phyloP scores from a whole-genome alignment of 2,329 filamentous ascomycete genomes.

The Penicillium glabrum region DNA sequence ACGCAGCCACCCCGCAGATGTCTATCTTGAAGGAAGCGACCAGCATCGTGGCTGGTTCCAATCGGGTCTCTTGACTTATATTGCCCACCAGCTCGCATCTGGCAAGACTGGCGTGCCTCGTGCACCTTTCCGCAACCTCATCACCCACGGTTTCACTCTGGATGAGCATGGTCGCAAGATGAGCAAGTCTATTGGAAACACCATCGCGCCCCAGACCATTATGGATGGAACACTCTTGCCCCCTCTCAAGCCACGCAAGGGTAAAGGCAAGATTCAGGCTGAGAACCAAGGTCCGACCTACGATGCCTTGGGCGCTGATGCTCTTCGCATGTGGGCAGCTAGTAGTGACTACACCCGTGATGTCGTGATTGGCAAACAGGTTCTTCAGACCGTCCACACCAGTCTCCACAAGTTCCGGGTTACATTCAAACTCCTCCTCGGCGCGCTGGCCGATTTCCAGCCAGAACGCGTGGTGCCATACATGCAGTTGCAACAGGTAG shows the following conservation, averaged over 20 bases:
- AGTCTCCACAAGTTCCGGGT: conserved; percentile 83
- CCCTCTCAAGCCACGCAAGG: conserved; percentile 64
- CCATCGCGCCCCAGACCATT: conserved; percentile 76
- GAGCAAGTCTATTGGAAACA: conserved; percentile 95
- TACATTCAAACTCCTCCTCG: conserved; percentile 87
- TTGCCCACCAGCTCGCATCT: conserved; percentile 57
- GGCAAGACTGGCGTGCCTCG: conserved; percentile 32
- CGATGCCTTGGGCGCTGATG: conserved; percentile 80
- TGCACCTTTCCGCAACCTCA: conserved; percentile 82
- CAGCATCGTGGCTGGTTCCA: conserved; percentile 99
- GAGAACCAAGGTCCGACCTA: conserved; percentile 45
- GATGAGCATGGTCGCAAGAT: conserved; percentile 93
- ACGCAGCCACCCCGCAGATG: conserved; percentile 60
- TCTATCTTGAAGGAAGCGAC: conserved; percentile 92
- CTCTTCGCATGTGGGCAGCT: conserved; percentile 85
- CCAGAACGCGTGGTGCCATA: conserved; percentile 40
- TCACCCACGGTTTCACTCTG: conserved; percentile 93
- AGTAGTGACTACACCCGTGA: conserved; percentile 90
- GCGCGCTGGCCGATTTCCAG: conserved; percentile 63
- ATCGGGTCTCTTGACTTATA: conserved; percentile 84
- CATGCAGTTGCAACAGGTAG: conserved; percentile 58
- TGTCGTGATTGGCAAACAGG: conserved; percentile 74
- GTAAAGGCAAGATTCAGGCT: conserved; percentile 48
- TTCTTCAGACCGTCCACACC: conserved; percentile 74
- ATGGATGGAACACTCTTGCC: conserved; percentile 80